These are phyloP conservation scores for Agrocybe pediades DNA, from an alignment of 768 basidiomycete species.

Conservation along the genomic window DNA sequence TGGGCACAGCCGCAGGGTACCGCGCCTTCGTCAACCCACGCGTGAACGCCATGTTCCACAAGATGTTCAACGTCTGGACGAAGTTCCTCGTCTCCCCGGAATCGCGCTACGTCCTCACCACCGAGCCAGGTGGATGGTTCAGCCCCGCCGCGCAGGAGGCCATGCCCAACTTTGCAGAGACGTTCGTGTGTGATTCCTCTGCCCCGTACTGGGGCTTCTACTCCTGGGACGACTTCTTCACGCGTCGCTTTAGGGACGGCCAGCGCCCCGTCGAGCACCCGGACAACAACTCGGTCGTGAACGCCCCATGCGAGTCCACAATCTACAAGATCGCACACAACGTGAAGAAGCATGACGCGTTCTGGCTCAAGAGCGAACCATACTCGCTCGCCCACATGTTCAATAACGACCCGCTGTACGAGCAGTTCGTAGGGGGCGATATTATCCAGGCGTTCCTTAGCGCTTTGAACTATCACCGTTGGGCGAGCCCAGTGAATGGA, in stretches of 20 bases:
- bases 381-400: conserved; percentile 2
- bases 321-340: neutral
- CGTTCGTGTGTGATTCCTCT: neutral
- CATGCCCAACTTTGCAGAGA: neutral
- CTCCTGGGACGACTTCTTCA: conserved; percentile 7
- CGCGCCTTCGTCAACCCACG: neutral
- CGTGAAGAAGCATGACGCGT: neutral
- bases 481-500: conserved; percentile 1
- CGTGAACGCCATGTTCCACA: conserved; percentile 1
- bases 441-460: conserved; percentile 4
- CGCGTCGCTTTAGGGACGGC: neutral
- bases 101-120: neutral
- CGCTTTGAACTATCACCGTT: conserved; percentile 1
- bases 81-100: neutral
- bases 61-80: conserved; percentile 1
- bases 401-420: neutral
- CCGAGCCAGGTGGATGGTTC: neutral
- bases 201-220: neutral
- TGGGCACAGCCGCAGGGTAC: neutral
- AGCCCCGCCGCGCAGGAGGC: neutral
- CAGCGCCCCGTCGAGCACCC: neutral
- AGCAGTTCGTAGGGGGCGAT: neutral
- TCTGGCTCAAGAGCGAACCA: conserved; percentile 2
- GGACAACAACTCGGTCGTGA: neutral
- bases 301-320: conserved; percentile 5